Evolutionary conservation across 345 rosid species (phyloP), one percentile per base, ranked within the genome.

Genomic region (Salix suchowensis): DNA sequence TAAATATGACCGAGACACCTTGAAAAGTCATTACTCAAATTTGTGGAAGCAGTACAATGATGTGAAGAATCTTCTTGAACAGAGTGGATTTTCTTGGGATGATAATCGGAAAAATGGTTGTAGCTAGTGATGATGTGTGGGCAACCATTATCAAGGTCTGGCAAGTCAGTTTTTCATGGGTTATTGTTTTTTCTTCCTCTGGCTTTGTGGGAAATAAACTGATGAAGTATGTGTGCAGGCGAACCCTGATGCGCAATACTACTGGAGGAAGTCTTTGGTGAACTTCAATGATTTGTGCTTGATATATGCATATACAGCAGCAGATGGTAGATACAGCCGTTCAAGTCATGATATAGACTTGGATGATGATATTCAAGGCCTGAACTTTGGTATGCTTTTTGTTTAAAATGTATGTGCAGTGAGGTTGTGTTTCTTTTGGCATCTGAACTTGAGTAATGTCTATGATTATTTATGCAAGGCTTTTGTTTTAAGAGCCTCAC

Each of bases 241-340:
- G 62, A 80, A 84, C 69, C 88, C 88, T 26, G 91, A 83, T 81
- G 82, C 83, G 60, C 85, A 77, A 67, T 32, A 46, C 36, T 86
- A 81, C 76, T 81, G 77, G 82, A 81, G 74, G 60, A 84, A 73
- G 80, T 72, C 79, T 60, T 81, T 84, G 84, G 26, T 67, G 78
- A 77, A 81, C 74, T 88, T 84, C 75, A 76, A 81, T 66, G 87
- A 88, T 80, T 64, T 88, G 77, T 86, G 89, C 84, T 76, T 82
- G 80, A 84, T 88, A 73, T 88, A 79, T 81, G 87, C 86, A 14
- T 86, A 88, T 78, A 81, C 85, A 46, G 75, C 71, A 32, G 91
- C 91, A 3, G 91, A 88, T 86, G 91, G 91, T 76, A 84, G 91
- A 74, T 86, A 84, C 78, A 88, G 91, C 54, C 86, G 81, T 30